These are phyloP conservation scores for Aureococcus anophagefferens DNA, from an alignment of 108 stramenopile species.

Conservation along the genomic window DNA sequence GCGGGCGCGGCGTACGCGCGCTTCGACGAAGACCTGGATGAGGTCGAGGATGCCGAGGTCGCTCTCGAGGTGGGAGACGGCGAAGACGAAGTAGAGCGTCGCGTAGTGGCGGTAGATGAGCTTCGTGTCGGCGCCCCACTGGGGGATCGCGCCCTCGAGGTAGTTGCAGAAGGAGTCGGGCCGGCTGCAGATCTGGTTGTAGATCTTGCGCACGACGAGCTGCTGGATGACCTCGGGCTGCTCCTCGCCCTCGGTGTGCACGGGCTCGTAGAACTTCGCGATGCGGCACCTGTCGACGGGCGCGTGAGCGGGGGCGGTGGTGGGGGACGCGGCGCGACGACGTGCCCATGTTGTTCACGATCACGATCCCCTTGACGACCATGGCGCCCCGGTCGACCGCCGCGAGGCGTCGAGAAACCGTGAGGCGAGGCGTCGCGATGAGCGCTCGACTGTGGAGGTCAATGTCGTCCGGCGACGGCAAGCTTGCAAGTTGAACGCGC, in stretches of 20 bases:
- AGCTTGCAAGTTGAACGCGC: too few relatives aligned
- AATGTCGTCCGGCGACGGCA: too few relatives aligned
- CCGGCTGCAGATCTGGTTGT: conserved; percentile 83
- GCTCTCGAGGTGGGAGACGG: conserved; percentile 89
- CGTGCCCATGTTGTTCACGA: conserved; percentile 95
- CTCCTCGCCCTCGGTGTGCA: conserved; percentile 63
- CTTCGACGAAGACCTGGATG: conserved; percentile 98
- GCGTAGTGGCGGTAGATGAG: conserved; percentile 98
- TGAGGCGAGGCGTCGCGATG: too few relatives aligned
- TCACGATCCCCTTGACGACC: conserved; percentile 88
- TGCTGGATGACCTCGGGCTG: conserved; percentile 50
- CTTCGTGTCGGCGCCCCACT: conserved; percentile 93
- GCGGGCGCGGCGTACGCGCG: too few relatives aligned
- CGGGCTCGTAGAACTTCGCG: conserved; percentile 88
- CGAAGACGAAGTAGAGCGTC: conserved; percentile 97
- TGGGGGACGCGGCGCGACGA: too few relatives aligned
- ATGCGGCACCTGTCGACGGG: too few relatives aligned
- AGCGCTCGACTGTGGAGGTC: too few relatives aligned
- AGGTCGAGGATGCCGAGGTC: conserved; percentile 96
- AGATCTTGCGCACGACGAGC: conserved; percentile 82
- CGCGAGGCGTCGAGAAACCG: too few relatives aligned
- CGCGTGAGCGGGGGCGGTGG: too few relatives aligned
- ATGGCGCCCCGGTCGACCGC: too few relatives aligned
- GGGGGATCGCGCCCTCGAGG: conserved; percentile 85
- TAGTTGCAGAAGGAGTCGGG: conserved; percentile 98